These are phyloP conservation scores for Lipomyces starkeyi DNA, from an alignment of 805 yeast genomes.

Conservation along the genomic window DNA sequence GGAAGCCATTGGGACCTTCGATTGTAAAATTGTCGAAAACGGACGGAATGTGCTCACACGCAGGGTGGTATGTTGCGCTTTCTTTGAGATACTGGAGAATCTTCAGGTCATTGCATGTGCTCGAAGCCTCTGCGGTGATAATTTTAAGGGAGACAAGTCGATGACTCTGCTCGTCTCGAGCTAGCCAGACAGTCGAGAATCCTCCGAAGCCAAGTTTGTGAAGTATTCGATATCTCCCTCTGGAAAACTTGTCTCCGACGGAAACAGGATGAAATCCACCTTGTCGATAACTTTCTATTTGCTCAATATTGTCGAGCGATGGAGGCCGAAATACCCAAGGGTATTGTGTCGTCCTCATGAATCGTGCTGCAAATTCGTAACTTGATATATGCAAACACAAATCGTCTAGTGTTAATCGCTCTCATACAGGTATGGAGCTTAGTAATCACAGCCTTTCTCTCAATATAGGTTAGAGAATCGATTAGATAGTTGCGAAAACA, in stretches of 20 bases:
- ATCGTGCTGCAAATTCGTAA: not conserved
- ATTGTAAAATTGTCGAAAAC: slow-evolving; percentile 2
- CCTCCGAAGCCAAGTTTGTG: slow-evolving; percentile 10
- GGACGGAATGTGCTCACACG: not conserved
- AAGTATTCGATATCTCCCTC: slow-evolving; percentile 9
- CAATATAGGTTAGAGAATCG: no score
- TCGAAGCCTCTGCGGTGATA: slow-evolving; percentile 1
- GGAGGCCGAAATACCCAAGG: not conserved
- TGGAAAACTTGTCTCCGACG: not conserved
- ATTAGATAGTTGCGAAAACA: no score
- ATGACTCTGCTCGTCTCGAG: not conserved
- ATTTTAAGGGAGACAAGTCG: slow-evolving; percentile 6
- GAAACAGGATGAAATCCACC: slow-evolving; percentile 1
- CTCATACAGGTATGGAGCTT: not conserved
- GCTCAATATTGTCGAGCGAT: not conserved
- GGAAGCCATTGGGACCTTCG: not conserved
- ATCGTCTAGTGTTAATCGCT: not conserved
- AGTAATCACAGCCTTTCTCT: no score
- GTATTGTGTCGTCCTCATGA: not conserved
- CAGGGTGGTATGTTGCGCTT: not conserved
- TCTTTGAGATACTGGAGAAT: slow-evolving; percentile 5
- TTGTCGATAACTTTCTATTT: not conserved
- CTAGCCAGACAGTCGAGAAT: slow-evolving; percentile 9
- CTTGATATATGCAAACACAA: not conserved
- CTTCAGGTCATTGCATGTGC: not conserved